These are phyloP conservation scores for Trichosporon sp. DNA, from an alignment of 1,284 basidiomycete genomes.

Conservation along the genomic window DNA sequence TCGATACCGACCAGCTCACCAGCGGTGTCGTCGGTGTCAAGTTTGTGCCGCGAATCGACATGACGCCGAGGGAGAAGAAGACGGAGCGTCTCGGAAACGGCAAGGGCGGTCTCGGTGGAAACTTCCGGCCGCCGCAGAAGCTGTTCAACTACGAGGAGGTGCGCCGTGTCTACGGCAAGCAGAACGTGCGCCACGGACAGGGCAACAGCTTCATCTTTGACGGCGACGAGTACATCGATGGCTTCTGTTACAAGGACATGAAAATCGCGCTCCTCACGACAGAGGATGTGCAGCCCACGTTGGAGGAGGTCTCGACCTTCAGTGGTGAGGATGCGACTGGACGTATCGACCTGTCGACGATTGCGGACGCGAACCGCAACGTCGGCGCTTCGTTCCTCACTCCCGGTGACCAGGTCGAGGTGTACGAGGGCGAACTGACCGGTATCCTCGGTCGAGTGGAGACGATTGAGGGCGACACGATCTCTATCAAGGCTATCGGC, in stretches of 20 bases:
- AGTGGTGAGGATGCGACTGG: slow-evolving; percentile 51
- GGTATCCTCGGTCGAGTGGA: slow-evolving; percentile 90
- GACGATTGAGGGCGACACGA: slow-evolving; percentile 78
- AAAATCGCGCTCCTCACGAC: slow-evolving; percentile 70
- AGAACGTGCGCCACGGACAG: slow-evolving; percentile 58
- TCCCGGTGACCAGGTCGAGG: slow-evolving; percentile 95
- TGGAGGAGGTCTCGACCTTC: slow-evolving; percentile 94
- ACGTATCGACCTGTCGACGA: slow-evolving; percentile 43
- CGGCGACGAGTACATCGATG: slow-evolving; percentile 87
- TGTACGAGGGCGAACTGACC: slow-evolving; percentile 92
- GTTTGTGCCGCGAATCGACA: slow-evolving; percentile 93
- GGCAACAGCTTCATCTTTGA: slow-evolving; percentile 76
- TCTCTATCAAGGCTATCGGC: slow-evolving; percentile 63
- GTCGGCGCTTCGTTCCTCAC: slow-evolving; percentile 71
- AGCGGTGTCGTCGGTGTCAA: slow-evolving; percentile 66
- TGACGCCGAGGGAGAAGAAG: slow-evolving; percentile 83
- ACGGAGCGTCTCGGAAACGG: slow-evolving; percentile 51
- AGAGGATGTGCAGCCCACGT: slow-evolving; percentile 88
- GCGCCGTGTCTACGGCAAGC: slow-evolving; percentile 74
- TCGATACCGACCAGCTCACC: slow-evolving; percentile 91
- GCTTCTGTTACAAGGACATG: slow-evolving; percentile 96
- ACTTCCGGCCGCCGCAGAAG: slow-evolving; percentile 71
- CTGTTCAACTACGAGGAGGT: slow-evolving; percentile 95
- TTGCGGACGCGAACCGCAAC: slow-evolving; percentile 43
- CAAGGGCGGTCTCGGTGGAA: slow-evolving; percentile 23